Conservation (phyloP, 2,329 filamentous ascomycete species). For the Pseudopithomyces maydicus region DNA sequence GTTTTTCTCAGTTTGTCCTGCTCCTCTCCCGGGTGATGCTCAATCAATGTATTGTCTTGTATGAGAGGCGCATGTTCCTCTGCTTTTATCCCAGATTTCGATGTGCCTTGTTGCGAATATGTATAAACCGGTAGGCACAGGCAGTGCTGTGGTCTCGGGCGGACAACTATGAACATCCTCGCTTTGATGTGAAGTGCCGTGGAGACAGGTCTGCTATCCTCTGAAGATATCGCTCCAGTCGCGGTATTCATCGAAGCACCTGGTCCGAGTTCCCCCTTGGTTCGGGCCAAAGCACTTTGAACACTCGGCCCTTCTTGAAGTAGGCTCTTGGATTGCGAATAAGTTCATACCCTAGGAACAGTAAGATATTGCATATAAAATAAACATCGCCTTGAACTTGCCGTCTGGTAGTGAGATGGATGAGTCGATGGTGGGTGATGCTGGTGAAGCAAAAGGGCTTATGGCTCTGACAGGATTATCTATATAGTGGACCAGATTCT, state of each 20-base stretch:
- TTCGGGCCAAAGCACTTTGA: not conserved
- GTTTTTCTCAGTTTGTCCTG: not conserved
- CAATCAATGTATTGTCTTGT: not conserved
- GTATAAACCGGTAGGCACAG: not conserved
- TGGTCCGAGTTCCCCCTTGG: not conserved
- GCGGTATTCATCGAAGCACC: no score
- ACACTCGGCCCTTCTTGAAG: constrained; percentile 1
- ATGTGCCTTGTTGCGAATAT: constrained; percentile 1
- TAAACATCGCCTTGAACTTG: no score
- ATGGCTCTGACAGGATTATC: not conserved
- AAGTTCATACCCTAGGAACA: not conserved
- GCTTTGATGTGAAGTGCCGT: not conserved
- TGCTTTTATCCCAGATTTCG: not conserved
- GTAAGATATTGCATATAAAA: not conserved
- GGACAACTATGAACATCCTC: not conserved
- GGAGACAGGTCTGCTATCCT: not conserved
- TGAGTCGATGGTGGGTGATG: not conserved
- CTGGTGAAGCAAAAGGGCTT: not conserved
- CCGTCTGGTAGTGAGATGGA: not conserved
- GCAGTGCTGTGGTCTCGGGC: not conserved
- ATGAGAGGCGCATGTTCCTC: not conserved
- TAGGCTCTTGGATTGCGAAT: not conserved
- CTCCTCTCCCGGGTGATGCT: not conserved
- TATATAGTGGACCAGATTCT: not conserved
- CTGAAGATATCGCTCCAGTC: not conserved